Evolutionary conservation across 2,329 filamentous ascomycete genomes (phyloP).

Genomic region (Didymella pomorum): DNA sequence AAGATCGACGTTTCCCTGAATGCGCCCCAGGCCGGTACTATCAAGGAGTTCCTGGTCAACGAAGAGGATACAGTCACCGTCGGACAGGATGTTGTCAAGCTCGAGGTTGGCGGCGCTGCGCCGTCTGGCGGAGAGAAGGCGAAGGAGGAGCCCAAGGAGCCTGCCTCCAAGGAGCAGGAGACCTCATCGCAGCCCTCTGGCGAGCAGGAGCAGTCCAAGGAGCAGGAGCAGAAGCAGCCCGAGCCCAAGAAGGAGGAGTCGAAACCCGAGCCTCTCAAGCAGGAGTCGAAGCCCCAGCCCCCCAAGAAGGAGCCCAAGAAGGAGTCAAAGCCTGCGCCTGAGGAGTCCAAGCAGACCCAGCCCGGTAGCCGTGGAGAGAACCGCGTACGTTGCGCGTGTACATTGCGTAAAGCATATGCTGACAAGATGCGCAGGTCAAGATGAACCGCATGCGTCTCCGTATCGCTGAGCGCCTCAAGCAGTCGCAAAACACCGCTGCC

Average conservation of each 20-base stretch:
- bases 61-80: slow-evolving; percentile 97
- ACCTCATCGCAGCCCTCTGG: slow-evolving; percentile 63
- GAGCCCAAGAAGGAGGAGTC: slow-evolving; percentile 49
- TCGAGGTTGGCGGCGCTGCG: slow-evolving; percentile 73
- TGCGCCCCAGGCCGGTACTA: slow-evolving; percentile 85
- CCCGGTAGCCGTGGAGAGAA: slow-evolving; percentile 85
- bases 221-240: slow-evolving; percentile 49
- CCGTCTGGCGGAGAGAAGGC: slow-evolving; percentile 61
- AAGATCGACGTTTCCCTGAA: slow-evolving; percentile 99
- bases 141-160: slow-evolving; percentile 66
- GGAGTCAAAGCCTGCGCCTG: slow-evolving; percentile 41
- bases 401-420: slow-evolving; percentile 9
- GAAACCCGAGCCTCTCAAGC: slow-evolving; percentile 48
- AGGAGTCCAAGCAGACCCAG: slow-evolving; percentile 34
- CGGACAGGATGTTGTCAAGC: slow-evolving; percentile 85
- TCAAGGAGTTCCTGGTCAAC: slow-evolving; percentile 89
- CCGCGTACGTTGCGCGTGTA: slow-evolving; percentile 68
- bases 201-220: slow-evolving; percentile 56
- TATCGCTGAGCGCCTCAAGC: slow-evolving; percentile 97
- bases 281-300: slow-evolving; percentile 44
- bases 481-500: slow-evolving; percentile 97
- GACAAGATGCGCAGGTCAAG: slow-evolving; percentile 74
- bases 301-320: slow-evolving; percentile 27
- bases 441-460: slow-evolving; percentile 99
- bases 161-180: slow-evolving; percentile 65